Evolutionary conservation across 2,329 filamentous ascomycete genomes (phyloP).

Genomic region (Cladosporium halotolerans): DNA sequence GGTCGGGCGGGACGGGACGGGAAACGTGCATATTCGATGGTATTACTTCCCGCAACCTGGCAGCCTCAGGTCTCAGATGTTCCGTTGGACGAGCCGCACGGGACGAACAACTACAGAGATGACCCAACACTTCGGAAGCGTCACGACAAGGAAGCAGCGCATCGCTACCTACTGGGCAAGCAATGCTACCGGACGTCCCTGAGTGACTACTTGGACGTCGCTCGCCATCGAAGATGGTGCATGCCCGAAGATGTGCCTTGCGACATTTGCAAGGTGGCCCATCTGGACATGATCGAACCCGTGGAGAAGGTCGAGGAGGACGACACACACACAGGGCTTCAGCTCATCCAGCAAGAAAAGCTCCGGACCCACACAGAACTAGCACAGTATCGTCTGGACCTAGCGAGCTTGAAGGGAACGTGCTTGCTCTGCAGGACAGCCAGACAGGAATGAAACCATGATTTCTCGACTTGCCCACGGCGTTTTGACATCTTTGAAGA

Average conservation of each 20-base stretch:
- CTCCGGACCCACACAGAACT: no score
- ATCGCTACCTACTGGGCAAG: constrained; percentile 1
- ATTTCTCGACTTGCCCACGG: no score
- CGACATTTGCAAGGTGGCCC: not conserved
- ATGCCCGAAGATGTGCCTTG: constrained; percentile 7
- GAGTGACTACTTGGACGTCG: constrained; percentile 1
- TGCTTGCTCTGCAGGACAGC: not conserved
- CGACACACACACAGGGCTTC: no score
- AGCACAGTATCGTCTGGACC: no score
- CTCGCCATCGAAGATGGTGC: constrained; percentile 4
- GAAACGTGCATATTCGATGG: constrained; percentile 6
- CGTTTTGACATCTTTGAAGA: no score
- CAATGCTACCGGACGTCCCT: constrained; percentile 6
- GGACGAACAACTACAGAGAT: not conserved
- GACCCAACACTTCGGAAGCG: not conserved
- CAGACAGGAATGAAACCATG: no score
- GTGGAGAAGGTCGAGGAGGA: no score
- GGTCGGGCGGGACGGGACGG: constrained; percentile 6
- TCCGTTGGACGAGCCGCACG: not conserved
- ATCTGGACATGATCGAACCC: not conserved
- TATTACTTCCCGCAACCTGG: constrained; percentile 8
- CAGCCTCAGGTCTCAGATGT: not conserved
- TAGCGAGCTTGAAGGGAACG: not conserved
- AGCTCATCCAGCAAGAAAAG: no score
- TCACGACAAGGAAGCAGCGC: not conserved